phyloP scores from a whole-genome alignment of 2,329 filamentous ascomycete species.

The Aspergillus pseudonomiae region DNA sequence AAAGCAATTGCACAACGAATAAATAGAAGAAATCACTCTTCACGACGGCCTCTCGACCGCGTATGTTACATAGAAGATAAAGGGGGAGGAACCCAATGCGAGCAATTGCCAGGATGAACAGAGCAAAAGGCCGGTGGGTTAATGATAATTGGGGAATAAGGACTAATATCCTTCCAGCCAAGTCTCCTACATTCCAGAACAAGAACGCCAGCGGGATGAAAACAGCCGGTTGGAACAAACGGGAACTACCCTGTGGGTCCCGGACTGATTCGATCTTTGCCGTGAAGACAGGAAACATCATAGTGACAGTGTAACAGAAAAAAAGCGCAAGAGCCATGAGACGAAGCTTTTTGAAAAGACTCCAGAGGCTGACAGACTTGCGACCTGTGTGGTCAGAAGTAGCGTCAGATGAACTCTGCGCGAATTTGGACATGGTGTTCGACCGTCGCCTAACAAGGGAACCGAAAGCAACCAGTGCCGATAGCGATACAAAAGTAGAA shows the following conservation, averaged over 20 bases:
- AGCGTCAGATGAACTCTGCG: neutral
- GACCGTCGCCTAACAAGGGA: slow-evolving; percentile 64
- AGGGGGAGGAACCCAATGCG: slow-evolving; percentile 76
- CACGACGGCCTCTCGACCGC: slow-evolving; percentile 72
- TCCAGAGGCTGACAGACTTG: slow-evolving; percentile 61
- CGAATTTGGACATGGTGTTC: neutral
- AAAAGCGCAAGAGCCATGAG: slow-evolving; percentile 79
- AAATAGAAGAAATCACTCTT: slow-evolving; percentile 87
- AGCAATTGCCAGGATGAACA: slow-evolving; percentile 69
- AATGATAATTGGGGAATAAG: slow-evolving; percentile 59
- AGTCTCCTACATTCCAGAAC: slow-evolving; percentile 89
- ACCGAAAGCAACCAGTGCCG: slow-evolving; percentile 72
- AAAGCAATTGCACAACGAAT: slow-evolving; percentile 76
- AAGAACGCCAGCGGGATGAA: slow-evolving; percentile 92
- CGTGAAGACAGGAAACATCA: slow-evolving; percentile 96
- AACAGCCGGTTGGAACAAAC: slow-evolving; percentile 68
- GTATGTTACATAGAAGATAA: slow-evolving; percentile 87
- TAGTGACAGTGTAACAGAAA: slow-evolving; percentile 79
- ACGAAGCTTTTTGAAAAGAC: slow-evolving; percentile 74
- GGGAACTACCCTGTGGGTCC: slow-evolving; percentile 38
- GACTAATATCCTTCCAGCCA: slow-evolving; percentile 73
- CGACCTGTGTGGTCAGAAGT: slow-evolving; percentile 26
- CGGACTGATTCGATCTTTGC: slow-evolving; percentile 62
- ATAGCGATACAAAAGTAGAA: slow-evolving; percentile 73
- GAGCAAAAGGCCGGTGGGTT: slow-evolving; percentile 62